Evolutionary conservation across 495 filamentous ascomycete species (phyloP).

Genomic region (Elaphomyces granulatus): DNA sequence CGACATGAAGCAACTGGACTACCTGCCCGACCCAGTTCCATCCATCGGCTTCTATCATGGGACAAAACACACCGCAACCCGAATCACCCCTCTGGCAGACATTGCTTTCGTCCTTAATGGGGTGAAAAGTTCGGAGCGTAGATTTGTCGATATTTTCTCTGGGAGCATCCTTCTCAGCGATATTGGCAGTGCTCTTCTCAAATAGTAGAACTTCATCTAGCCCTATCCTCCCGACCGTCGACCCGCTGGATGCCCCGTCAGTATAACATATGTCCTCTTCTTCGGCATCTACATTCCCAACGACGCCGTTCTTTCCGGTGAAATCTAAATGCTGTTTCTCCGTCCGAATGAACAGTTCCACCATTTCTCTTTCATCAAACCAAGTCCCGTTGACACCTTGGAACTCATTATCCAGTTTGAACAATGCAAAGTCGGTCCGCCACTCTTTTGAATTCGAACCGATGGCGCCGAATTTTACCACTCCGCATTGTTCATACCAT

Average conservation of each 20-base stretch:
- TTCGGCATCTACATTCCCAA: neutral
- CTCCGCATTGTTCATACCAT: constrained; percentile 1
- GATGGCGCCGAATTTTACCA: neutral
- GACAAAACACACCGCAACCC: constrained; percentile 3
- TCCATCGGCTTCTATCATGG: neutral
- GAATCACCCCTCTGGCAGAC: constrained; percentile 6
- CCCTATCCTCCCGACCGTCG: constrained; percentile 4
- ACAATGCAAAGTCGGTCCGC: constrained; percentile 4
- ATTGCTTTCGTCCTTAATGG: neutral
- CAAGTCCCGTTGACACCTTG: constrained; percentile 2
- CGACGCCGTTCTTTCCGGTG: neutral
- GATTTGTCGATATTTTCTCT: constrained; percentile 1
- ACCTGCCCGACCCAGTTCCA: constrained; percentile 4
- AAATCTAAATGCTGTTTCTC: no score
- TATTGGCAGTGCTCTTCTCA: neutral
- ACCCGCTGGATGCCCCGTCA: constrained; percentile 2
- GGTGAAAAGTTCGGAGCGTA: neutral
- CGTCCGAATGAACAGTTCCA: no score
- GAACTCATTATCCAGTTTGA: constrained; percentile 1
- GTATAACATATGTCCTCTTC: constrained; percentile 3
- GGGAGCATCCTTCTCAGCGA: constrained; percentile 1
- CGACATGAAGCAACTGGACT: constrained; percentile 1
- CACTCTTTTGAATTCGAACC: constrained; percentile 2
- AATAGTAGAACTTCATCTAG: constrained; percentile 1
- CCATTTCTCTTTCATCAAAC: no score